Base-by-base conservation (phyloP, 2,329 filamentous ascomycete species). In the Calycina herbarum region DNA sequence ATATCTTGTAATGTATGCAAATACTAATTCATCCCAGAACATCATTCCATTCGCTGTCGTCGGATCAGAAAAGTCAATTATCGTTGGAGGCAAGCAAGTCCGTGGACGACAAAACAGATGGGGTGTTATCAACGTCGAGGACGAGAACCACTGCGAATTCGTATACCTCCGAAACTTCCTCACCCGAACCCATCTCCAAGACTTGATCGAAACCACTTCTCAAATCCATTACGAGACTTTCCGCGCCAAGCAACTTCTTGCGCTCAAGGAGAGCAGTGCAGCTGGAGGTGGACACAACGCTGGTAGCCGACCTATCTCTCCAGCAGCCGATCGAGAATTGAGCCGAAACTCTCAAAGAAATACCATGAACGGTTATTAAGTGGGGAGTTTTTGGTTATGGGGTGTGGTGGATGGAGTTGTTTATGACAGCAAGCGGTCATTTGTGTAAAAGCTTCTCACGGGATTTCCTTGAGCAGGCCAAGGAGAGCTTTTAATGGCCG, bases 201-300 rank as follows among this genome's bases (percentile, higher is more conserved):
- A 99, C 77, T 88, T 99, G 73, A 97, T 99, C 80, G 95, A 99
- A 83, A 99, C 95, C 38, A 99, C 95, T 59, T 97, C 94, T 73
- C 95, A 99, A 85, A 99, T 97, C 81, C 95, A 99, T 86, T 99
- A 99, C 85, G 95, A 99, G 86, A 96, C 93, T 67, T 99, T 99
- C 94, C 94, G 95, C 81, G 94, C 95, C 76, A 99, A 99, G 89
- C 95, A 99, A 82, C 85, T 99, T 76, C 83, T 99, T 77, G 95
- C 95, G 66, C 86, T 99, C 78, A 99, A 98, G 88, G 95, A 99
- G 85, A 97, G 91, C 85, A 96, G 92, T 77, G 92, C 93, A 73
- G 91, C 93, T 71, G 82, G 81, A 61, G 63, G 82, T 65, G 76
- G 77, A 69, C 85, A 54, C 45, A 33, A 88, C 83, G 79, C 88